Evolutionary conservation across 805 yeast species (phyloP), one percentile per base, ranked within the genome.

Genomic region (Yarrowia osloensis): DNA sequence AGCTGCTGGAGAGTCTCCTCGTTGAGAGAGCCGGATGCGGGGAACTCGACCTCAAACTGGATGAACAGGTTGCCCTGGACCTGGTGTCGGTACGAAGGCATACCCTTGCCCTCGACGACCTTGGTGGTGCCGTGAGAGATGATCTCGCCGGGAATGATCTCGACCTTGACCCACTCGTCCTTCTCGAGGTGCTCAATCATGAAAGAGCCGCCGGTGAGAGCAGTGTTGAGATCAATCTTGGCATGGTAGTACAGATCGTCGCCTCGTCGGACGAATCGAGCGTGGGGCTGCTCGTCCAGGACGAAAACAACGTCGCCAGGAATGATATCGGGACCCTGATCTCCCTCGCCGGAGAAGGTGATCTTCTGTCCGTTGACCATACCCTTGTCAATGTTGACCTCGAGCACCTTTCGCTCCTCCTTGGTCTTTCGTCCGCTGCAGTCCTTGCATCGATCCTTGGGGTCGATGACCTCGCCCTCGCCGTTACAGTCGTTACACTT

Each of bases 301-400:
- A 92, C 89, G 71, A 95, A 92, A 69, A 95, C 84, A 70, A 95
- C 98, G 78, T 95, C 99, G 78, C 99, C 99, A 33, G 99, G 97
- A 69, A 92, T 86, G 68, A 91, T 84, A 77, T 89, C 92, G 69
- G 98, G 98, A 71, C 89, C 95, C 80, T 94, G 97, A 80, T 95
- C 99, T 75, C 98, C 98, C 82, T 94, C 98, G 72, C 98, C 98
- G 73, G 86, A 83, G 82, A 94, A 95, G 7, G 87, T 90, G 73
- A 95, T 85, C 80, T 87, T 87, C 81, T 94, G 97, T 69, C 97
- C 97, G 75, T 91, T 89, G 76, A 83, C 88, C 98, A 94, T 94
- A 82, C 99, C 99, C 74, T 96, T 95, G 77, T 91, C 97, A 76
- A 95, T 86, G 80, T 93, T 91, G 67, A 95, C 98, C 80, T 92